Evolutionary conservation across 2,329 filamentous ascomycete genomes (phyloP), one percentile per base, ranked within the genome.

Genomic region (Diaporthe helianthi): DNA sequence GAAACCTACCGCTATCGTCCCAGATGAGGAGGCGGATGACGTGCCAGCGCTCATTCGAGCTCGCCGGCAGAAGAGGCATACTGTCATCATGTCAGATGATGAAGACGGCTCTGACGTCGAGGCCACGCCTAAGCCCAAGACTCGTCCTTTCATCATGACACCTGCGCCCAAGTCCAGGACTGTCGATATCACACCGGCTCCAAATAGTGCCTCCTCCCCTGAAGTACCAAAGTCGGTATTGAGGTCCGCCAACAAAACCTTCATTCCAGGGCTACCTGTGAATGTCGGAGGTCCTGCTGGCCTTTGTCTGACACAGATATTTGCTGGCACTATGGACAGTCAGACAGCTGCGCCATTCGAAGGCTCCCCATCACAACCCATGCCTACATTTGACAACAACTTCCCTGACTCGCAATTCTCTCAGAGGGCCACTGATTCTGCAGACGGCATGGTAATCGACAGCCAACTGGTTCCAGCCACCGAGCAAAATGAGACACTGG

Each of bases 221-320:
- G 82, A 79, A n/a, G 81, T 82, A 15, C 90, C 90, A 4, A 87
- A 84, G 19, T 92, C 90, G 0, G 87, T 91, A 2, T 78, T 91
- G n/a, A 87, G 90, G 49, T 92, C 89, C 4, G 89, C 89, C 2
- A 90, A 86, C 70, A 92, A 92, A 79, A 86, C 83, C 0, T 91
- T 91, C 73, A 91, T 93, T 69, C 91, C 91, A 4, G 90, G 89
- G 1, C 80, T 93, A 24, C 87, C 90, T 2, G 83, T 90, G 4
- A 79, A 84, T 8, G 75, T 75, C 10, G 80, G 80, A 26, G 86
- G 84, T 0, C 84, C 88, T 26, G 89, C 88, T 44, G 89, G 89
- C 3, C 81, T 97, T 51, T 92, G 93, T 12, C 84, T 97, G 53
- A 97, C 93, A 0, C 94, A 97, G 75, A 95, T 96, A 72, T 98